Percentiles rank a stretch among this genome's conserved stretches.
Conservation (phyloP, 331 rosid genomes). For the Phaseolus coccineus region DNA sequence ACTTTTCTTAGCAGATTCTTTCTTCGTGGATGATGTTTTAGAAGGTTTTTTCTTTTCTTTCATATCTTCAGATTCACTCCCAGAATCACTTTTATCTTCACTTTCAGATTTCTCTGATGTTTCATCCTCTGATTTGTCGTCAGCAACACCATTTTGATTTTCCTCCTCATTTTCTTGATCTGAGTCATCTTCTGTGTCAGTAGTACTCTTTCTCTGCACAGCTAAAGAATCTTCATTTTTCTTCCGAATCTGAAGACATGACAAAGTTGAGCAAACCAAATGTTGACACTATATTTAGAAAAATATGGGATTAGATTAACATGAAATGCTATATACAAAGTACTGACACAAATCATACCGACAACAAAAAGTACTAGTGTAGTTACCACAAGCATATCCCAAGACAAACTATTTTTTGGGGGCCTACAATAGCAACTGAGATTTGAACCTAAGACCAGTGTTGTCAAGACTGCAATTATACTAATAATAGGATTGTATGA, state of each 20-base stretch:
- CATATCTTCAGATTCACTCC: conserved; percentile 77
- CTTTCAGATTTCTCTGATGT: conserved; percentile 67
- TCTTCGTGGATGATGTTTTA: conserved; percentile 68
- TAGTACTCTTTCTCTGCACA: conserved; percentile 56
- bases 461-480: not conserved
- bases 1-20: conserved; percentile 66
- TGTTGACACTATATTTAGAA: not conserved
- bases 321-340: conserved; percentile 1
- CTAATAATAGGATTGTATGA: not conserved
- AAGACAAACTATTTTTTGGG: not conserved
- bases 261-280: conserved; percentile 11
- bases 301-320: conserved; percentile 17
- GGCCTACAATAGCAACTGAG: not conserved
- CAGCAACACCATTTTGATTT: conserved; percentile 70
- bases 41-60: conserved; percentile 50
- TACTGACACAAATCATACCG: not conserved
- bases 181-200: conserved; percentile 73
- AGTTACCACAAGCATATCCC: not conserved
- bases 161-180: conserved; percentile 70
- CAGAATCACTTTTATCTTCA: conserved; percentile 72
- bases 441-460: conserved; percentile 4
- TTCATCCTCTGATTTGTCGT: conserved; percentile 83
- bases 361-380: not conserved
- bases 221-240: conserved; percentile 63
- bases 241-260: conserved; percentile 60